These are phyloP conservation scores for Phytophthora fragariae DNA, from an alignment of 352 stramenopile species.

Conservation along the genomic window DNA sequence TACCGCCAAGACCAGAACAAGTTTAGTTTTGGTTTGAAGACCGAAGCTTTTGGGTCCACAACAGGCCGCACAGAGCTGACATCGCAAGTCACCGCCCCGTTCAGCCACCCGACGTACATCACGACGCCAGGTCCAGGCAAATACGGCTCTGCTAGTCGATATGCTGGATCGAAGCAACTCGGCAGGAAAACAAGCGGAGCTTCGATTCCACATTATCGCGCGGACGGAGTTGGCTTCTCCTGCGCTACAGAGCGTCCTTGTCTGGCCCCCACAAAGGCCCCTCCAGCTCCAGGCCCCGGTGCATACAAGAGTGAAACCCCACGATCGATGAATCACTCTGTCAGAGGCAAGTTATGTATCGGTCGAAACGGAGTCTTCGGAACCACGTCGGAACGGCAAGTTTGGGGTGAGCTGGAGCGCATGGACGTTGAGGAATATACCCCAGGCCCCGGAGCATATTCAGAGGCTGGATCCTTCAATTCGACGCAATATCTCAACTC, in stretches of 20 bases:
- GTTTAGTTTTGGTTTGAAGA: conserved; percentile 37
- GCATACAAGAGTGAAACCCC: conserved; percentile 74
- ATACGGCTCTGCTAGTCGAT: conserved; percentile 38
- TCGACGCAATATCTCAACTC: conserved; percentile 49
- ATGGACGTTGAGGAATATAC: conserved; percentile 56
- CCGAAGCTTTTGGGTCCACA: conserved; percentile 79
- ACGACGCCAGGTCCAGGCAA: conserved; percentile 65
- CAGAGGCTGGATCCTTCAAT: conserved; percentile 44
- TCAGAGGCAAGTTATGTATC: conserved; percentile 57
- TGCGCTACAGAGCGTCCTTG: conserved; percentile 72
- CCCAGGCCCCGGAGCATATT: conserved; percentile 70
- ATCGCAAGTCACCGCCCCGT: conserved; percentile 65
- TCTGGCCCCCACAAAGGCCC: conserved; percentile 51
- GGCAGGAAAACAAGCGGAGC: conserved; percentile 23
- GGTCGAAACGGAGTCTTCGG: conserved; percentile 78
- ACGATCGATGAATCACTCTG: conserved; percentile 58
- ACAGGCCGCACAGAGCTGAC: conserved; percentile 60
- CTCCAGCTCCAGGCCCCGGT: conserved; percentile 51
- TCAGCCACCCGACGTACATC: conserved; percentile 64
- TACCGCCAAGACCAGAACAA: conserved; percentile 41
- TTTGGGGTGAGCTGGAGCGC: conserved; percentile 69
- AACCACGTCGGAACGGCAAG: conserved; percentile 73
- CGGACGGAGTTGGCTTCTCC: conserved; percentile 73
- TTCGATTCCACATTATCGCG: conserved; percentile 33
- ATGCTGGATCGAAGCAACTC: conserved; percentile 18